These are phyloP conservation scores for Coemansia sp. DNA, from an alignment of 192 early-diverging fungal species.

Conservation along the genomic window DNA sequence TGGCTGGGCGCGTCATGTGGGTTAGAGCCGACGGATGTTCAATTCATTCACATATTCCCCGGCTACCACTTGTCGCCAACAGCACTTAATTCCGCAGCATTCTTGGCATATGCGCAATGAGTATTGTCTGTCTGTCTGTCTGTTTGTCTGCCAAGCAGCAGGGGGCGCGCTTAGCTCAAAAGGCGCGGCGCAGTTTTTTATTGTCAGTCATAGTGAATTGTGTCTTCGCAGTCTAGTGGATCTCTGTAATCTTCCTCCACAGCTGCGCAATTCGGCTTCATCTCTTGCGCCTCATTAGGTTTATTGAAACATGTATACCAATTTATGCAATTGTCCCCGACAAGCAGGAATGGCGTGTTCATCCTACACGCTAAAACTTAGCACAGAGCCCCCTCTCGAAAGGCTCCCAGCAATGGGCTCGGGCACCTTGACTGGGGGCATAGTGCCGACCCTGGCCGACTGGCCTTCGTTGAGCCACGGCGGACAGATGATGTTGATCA, in stretches of 20 bases:
- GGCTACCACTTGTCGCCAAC: not conserved
- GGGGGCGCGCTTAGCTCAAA: not conserved
- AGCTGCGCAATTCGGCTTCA: not conserved
- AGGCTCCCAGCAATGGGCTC: constrained; percentile 36
- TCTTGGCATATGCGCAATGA: not conserved
- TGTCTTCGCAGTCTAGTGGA: not conserved
- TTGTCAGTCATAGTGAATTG: no score
- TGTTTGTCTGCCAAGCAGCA: not conserved
- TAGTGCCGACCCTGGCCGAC: constrained; percentile 16
- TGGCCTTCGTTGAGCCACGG: constrained; percentile 45
- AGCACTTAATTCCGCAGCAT: not conserved
- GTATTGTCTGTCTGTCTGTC: not conserved
- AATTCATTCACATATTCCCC: not conserved
- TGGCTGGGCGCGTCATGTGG: not conserved
- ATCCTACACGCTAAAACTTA: constrained; percentile 29
- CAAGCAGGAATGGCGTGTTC: not conserved
- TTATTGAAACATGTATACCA: not conserved
- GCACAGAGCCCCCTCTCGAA: constrained; percentile 37
- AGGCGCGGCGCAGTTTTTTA: not conserved
- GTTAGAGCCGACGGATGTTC: not conserved
- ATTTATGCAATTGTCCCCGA: not conserved
- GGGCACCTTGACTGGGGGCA: constrained; percentile 19
- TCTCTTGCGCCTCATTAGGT: no score
- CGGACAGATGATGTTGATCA: constrained; percentile 35
- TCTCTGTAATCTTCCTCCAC: no score